These are phyloP conservation scores for Pleurotus cornucopiae DNA, from an alignment of 768 basidiomycete genomes.

Conservation along the genomic window DNA sequence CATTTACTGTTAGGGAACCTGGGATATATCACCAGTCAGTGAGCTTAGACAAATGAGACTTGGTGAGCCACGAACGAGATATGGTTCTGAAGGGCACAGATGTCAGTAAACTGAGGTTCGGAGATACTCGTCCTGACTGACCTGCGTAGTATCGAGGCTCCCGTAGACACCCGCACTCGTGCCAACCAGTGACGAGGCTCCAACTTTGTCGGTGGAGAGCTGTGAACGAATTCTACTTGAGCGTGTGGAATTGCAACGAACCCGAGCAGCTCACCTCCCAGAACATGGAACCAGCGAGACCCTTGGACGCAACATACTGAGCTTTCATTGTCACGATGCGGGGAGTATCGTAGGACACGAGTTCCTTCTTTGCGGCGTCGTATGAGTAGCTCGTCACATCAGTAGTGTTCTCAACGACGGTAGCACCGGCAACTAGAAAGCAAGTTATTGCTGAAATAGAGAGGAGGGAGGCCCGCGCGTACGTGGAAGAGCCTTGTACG, in stretches of 20 bases:
- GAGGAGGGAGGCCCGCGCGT: constrained; percentile 18
- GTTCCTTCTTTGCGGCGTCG: constrained; percentile 57
- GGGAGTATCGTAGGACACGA: constrained; percentile 77
- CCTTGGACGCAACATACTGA: constrained; percentile 56
- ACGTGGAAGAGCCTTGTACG: constrained; percentile 70
- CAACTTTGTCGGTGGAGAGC: constrained; percentile 60
- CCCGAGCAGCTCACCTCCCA: constrained; percentile 48
- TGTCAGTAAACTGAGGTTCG: background rate
- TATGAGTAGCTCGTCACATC: constrained; percentile 80
- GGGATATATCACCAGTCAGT: background rate
- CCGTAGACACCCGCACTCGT: constrained; percentile 45
- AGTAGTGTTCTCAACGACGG: constrained; percentile 60
- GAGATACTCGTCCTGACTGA: background rate
- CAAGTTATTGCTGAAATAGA: background rate
- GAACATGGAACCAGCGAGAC: constrained; percentile 70
- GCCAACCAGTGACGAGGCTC: constrained; percentile 53
- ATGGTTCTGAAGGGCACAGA: constrained; percentile 40
- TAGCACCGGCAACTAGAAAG: constrained; percentile 42
- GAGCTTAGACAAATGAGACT: background rate
- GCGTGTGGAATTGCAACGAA: background rate
- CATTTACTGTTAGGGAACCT: constrained; percentile 69
- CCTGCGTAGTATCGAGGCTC: constrained; percentile 48
- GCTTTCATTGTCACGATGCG: constrained; percentile 63
- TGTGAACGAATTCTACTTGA: constrained; percentile 12
- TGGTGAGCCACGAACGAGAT: constrained; percentile 36